Evolutionary conservation across 495 filamentous ascomycete species (phyloP).

Genomic region (Podospora pseudocomata): DNA sequence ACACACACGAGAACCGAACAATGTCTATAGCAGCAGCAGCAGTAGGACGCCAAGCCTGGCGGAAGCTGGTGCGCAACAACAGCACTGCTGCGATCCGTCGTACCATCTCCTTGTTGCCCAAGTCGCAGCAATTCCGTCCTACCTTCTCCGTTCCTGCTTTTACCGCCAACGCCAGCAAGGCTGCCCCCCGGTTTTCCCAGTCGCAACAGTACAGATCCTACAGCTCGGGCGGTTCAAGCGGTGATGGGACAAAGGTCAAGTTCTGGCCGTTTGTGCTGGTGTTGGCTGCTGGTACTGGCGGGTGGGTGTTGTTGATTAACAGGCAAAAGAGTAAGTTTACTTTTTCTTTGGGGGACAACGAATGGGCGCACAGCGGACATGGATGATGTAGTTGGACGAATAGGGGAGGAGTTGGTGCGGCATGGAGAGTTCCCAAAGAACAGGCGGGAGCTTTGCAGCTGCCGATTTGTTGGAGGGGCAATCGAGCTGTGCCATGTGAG

Average conservation of each 20-base stretch:
- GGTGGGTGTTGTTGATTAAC: slow-evolving; percentile 45
- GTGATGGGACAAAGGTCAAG: slow-evolving; percentile 37
- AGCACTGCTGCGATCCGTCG: background rate
- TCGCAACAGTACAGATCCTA: slow-evolving; percentile 31
- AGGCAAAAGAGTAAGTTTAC: slow-evolving; percentile 28
- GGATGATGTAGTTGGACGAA: background rate
- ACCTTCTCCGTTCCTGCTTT: slow-evolving; percentile 5
- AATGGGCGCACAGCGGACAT: background rate
- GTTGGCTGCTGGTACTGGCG: slow-evolving; percentile 44
- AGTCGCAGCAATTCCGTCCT: slow-evolving; percentile 5
- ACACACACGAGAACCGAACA: slow-evolving; percentile 12
- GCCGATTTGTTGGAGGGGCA: background rate
- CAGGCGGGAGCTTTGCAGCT: background rate
- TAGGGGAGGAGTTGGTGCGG: no score
- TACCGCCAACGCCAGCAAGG: slow-evolving; percentile 10
- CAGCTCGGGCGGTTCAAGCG: slow-evolving; percentile 15
- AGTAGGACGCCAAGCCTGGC: slow-evolving; percentile 32
- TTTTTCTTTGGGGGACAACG: slow-evolving; percentile 5
- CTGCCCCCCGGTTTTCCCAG: slow-evolving; percentile 5
- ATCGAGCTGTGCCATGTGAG: background rate
- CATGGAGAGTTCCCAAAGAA: background rate
- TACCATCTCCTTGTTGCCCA: slow-evolving; percentile 2
- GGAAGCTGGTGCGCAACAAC: slow-evolving; percentile 27
- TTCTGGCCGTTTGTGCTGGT: slow-evolving; percentile 51
- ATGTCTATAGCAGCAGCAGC: slow-evolving; percentile 27